phyloP scores from a whole-genome alignment of 73 alveolate genomes.

The Stentor coeruleus region DNA sequence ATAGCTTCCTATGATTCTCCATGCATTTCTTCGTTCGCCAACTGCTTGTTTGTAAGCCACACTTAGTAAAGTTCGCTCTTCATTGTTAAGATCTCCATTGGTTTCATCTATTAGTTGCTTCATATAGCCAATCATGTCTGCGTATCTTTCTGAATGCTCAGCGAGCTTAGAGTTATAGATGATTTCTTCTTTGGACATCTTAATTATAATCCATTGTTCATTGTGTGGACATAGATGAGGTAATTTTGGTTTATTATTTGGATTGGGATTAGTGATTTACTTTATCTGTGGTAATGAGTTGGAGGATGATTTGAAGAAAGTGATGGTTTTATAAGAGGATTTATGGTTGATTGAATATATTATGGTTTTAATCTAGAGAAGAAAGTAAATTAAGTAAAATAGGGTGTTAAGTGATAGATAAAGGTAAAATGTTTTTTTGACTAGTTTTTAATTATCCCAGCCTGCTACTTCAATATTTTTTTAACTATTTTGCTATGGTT shows the following conservation, averaged over 20 bases:
- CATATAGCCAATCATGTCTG: slow-evolving; percentile 61
- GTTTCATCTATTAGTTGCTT: slow-evolving; percentile 56
- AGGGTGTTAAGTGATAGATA: no score
- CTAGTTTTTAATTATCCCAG: not conserved
- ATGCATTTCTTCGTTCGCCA: slow-evolving; percentile 67
- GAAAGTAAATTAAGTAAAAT: no score
- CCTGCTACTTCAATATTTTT: not conserved
- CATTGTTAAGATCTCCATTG: slow-evolving; percentile 64
- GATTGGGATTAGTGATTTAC: no score
- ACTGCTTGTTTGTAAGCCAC: slow-evolving; percentile 72
- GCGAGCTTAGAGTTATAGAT: slow-evolving; percentile 68
- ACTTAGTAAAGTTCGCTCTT: slow-evolving; percentile 66
- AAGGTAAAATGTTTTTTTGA: no score
- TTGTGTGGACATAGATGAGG: no score
- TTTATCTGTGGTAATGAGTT: no score
- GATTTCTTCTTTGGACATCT: slow-evolving; percentile 67
- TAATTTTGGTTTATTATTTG: no score
- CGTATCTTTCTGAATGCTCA: slow-evolving; percentile 65
- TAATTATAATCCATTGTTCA: no score
- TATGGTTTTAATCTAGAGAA: no score
- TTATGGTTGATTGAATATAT: no score
- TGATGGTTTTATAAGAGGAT: no score
- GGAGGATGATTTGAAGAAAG: no score
- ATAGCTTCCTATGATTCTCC: slow-evolving; percentile 65
- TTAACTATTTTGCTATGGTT: not conserved